Conservation (phyloP, 306 rosid species). For the Albizia julibrissin region DNA sequence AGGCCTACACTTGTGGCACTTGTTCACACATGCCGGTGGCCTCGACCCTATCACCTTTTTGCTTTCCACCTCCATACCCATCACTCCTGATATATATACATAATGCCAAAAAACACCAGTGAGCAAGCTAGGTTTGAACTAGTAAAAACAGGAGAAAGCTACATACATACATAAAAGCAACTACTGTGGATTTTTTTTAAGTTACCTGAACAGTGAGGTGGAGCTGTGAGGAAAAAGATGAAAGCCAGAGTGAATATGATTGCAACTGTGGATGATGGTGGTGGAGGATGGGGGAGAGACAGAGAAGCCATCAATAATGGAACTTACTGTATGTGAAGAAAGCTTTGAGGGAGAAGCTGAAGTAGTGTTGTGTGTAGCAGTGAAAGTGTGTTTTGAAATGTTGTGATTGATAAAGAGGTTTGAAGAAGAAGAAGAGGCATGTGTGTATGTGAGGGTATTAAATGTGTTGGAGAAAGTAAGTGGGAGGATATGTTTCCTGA, state of each 20-base stretch:
- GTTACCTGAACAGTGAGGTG: conserved; percentile 23
- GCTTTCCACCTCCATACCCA: conserved; percentile 26
- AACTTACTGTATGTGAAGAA: conserved; percentile 36
- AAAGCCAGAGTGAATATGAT: conserved; percentile 45
- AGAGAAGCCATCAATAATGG: conserved; percentile 47
- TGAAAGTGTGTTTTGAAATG: conserved; percentile 13
- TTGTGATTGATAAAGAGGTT: not conserved
- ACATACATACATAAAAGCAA: too few species aligned
- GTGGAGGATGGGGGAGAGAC: conserved; percentile 28
- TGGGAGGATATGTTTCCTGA: conserved; percentile 52
- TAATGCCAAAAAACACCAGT: too few species aligned
- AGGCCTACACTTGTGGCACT: conserved; percentile 81
- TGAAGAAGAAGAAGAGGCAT: not conserved
- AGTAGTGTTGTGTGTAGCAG: not conserved
- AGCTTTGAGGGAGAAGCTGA: conserved; percentile 3
- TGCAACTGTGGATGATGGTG: conserved; percentile 27
- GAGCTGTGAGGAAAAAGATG: conserved; percentile 46
- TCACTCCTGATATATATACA: not conserved
- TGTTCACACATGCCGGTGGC: conserved; percentile 73
- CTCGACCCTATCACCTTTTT: conserved; percentile 71
- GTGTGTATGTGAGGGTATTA: not conserved
- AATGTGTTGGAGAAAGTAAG: conserved; percentile 32
- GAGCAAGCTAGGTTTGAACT: not conserved
- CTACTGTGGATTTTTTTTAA: not conserved
- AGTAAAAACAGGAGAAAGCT: too few species aligned